Evolutionary conservation across 176 grass and related monocot genomes (phyloP).

Genomic region (Aegilops bicornis): DNA sequence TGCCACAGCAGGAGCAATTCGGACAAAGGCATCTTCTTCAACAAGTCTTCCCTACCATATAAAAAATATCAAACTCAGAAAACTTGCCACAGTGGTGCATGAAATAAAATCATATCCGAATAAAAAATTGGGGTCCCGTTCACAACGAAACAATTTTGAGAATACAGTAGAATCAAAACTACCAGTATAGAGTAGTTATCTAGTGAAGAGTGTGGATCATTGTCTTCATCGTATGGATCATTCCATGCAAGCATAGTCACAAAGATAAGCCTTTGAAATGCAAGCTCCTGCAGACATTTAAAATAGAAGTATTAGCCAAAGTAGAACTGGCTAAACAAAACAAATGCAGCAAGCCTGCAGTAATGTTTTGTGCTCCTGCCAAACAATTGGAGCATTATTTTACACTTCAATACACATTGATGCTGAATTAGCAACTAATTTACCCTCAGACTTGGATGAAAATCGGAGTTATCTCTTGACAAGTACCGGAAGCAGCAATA

Average conservation of each 20-base stretch:
- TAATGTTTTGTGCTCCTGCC: conserved; percentile 10
- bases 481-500: conserved; percentile 97
- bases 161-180: conserved; percentile 23
- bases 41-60: conserved; percentile 76
- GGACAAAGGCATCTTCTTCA: conserved; percentile 90
- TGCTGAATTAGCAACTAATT: conserved; percentile 28
- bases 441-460: conserved; percentile 90
- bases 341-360: conserved; percentile 18
- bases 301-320: background rate
- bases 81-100: background rate
- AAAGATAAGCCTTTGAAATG: conserved; percentile 96
- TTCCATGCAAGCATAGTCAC: conserved; percentile 99
- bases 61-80: conserved; percentile 40
- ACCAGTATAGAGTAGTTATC: conserved; percentile 78
- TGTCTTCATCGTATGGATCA: conserved; percentile 52
- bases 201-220: conserved; percentile 38
- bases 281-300: conserved; percentile 66
- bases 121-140: background rate
- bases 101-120: background rate
- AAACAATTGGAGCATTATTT: conserved; percentile 7
- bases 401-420: background rate
- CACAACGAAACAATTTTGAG: background rate
- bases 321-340: conserved; percentile 15
- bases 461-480: conserved; percentile 76
- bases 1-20: conserved; percentile 81